phyloP scores from a whole-genome alignment of 83 land plant genomes.

The Thuja plicata region DNA sequence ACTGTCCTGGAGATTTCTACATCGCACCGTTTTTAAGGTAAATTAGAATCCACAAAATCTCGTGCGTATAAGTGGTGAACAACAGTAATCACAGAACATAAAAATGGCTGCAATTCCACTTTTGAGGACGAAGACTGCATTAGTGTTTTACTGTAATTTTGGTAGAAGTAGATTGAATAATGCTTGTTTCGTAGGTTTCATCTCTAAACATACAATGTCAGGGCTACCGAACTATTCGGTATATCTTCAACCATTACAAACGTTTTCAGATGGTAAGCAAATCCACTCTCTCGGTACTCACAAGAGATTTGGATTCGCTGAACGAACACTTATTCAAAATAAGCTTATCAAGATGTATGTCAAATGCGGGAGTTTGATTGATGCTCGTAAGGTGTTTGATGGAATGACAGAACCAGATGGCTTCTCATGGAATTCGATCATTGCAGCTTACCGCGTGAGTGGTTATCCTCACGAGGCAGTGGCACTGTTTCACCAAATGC shows the following conservation, averaged over 20 bases:
- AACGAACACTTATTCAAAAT: neutral
- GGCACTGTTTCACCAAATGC: slow-evolving; percentile 44
- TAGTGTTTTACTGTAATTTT: too few relatives aligned
- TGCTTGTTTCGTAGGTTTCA: neutral
- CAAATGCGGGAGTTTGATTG: slow-evolving; percentile 36
- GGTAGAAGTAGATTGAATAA: neutral
- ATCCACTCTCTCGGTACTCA: neutral
- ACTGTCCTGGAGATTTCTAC: too few relatives aligned
- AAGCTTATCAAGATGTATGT: slow-evolving; percentile 19
- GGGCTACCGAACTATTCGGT: too few relatives aligned
- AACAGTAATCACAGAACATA: too few relatives aligned
- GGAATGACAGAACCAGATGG: slow-evolving; percentile 53
- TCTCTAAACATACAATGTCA: neutral
- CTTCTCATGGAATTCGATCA: slow-evolving; percentile 61
- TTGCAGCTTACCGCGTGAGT: slow-evolving; percentile 41
- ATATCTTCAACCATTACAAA: too few relatives aligned
- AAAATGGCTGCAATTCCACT: neutral
- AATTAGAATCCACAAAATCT: too few relatives aligned
- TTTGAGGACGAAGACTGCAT: neutral
- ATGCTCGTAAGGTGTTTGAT: slow-evolving; percentile 56
- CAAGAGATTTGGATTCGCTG: neutral
- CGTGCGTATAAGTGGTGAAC: too few relatives aligned
- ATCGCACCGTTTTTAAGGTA: too few relatives aligned
- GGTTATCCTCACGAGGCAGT: slow-evolving; percentile 36
- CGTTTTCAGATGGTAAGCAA: neutral